phyloP scores from a whole-genome alignment of 176 grass and related monocot species.

The Dendrocalamus sinicus region DNA sequence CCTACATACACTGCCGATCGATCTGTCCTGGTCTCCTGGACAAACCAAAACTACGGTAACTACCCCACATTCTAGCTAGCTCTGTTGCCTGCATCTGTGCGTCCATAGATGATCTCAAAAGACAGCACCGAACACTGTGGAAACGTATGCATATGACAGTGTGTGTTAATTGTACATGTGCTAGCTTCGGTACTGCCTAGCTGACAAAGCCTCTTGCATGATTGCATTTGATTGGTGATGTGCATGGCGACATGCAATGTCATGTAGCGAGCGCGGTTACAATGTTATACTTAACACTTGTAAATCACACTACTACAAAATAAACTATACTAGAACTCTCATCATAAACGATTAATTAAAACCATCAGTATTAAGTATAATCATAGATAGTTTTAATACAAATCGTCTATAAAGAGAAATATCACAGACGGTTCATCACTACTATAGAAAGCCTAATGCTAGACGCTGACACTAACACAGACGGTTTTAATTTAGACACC shows the following conservation, averaged over 20 bases:
- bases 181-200: neutral
- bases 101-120: neutral
- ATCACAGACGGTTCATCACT: too few relatives aligned
- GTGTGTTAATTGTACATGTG: neutral
- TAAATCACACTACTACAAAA: neutral
- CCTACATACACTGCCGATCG: neutral
- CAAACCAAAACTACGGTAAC: neutral
- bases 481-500: too few relatives aligned
- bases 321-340: too few relatives aligned
- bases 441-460: too few relatives aligned
- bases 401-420: too few relatives aligned
- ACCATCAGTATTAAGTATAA: too few relatives aligned
- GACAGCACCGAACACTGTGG: neutral
- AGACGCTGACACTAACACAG: too few relatives aligned
- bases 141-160: neutral
- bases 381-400: too few relatives aligned
- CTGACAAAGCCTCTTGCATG: neutral
- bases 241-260: neutral
- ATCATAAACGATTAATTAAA: too few relatives aligned
- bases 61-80: neutral
- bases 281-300: neutral
- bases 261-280: neutral
- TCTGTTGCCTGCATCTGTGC: neutral
- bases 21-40: neutral
- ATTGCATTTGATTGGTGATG: neutral